Base-by-base conservation (phyloP, 2,329 filamentous ascomycete genomes). In the Ophiosphaerella korrae region DNA sequence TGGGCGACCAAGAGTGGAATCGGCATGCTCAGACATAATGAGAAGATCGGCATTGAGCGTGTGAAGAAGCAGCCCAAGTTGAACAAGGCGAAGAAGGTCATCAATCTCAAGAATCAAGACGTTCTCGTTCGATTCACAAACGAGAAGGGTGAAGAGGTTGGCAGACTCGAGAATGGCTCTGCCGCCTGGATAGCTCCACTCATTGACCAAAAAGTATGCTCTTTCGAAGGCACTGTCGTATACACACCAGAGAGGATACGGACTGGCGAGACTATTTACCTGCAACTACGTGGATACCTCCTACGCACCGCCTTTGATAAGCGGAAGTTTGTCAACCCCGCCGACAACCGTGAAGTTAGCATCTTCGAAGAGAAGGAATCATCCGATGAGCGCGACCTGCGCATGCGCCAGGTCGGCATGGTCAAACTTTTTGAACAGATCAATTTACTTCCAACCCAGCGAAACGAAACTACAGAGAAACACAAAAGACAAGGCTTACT, bases 91-190 rank as follows among this genome's bases (percentile, higher is more conserved):
- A 64, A 70, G 33, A 76, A 74, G 42, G 77, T 80, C 9, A 78
- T 81, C n/a, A 77, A 81, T 0, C 83, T 85, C 33, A 86, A 85
- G 63, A 86, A 89, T 41, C 82, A 87, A 16, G 94, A 99, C 75
- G 86, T 96, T 5, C 83, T 99, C 53, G 95, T 97, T 23, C 86
- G 94, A 1, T 97, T 99, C 67, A 96, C 89, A 0, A 95, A 91
- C 64, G 73, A 80, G 8, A 82, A 77, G 44, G 92, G 92, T 0
- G 85, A 87, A 47, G 94, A 99, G 71, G 83, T 99, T 41, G 94
- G 94, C 3, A 83, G 94, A 52, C 74, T 99, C 33, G 87, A 92
- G 24, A 93, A 92, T 63, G 92, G 97, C 31, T 87, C 86, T 5
- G 92, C 94, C 3, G 85, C 86, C 52, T 99, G 94, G 92, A 89